Base-by-base conservation (phyloP, 2,329 filamentous ascomycete genomes). In the Zymoseptoria ardabiliae region DNA sequence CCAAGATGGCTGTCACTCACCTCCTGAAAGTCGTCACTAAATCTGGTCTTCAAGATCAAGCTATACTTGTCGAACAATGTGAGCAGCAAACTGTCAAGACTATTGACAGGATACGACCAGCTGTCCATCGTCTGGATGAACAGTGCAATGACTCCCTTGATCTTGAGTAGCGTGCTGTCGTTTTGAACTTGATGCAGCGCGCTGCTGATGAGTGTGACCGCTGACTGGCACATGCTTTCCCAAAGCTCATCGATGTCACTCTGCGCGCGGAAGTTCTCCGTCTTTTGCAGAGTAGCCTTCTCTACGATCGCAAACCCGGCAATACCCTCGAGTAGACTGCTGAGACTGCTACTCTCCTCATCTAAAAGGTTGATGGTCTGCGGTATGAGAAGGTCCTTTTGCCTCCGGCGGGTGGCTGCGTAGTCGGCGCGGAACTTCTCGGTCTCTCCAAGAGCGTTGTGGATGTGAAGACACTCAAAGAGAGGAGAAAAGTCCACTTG, bases 61-160 rank as follows among this genome's bases (percentile, higher is more conserved):
- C 92, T 90, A 73, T 99, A 99, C 73, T 93, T 96, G 64, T 93
- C 88, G 72, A 99, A 99, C 5, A 99, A 78, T 1, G 82, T 88
- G n/a, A 97, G 81, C 10, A 97, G 80, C 65, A 97, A 89, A 56
- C 85, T 85, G 72, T 97, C 91, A 57, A 97, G 84, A 58, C 86
- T 82, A 3, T 85, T 80, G 2, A 96, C 89, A 0, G 90, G 87
- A 72, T 97, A 99, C 49, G 86, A 88, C 90, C 92, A 97, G 64
- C 88, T 89, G 81, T 96, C 91, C 93, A 99, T 97, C 1, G 94
- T 97, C 71, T 99, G 90, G 69, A 97, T 96, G 72, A 99, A 99
- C 13, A 99, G 79, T 3, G 92, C 89, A 70, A 97, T 86, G 23
- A 95, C 84, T 52, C 91, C 91, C 74, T 99, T 99, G 70, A 97